Conservation (phyloP, 129 eudicot species). For the Artemisia argyi region DNA sequence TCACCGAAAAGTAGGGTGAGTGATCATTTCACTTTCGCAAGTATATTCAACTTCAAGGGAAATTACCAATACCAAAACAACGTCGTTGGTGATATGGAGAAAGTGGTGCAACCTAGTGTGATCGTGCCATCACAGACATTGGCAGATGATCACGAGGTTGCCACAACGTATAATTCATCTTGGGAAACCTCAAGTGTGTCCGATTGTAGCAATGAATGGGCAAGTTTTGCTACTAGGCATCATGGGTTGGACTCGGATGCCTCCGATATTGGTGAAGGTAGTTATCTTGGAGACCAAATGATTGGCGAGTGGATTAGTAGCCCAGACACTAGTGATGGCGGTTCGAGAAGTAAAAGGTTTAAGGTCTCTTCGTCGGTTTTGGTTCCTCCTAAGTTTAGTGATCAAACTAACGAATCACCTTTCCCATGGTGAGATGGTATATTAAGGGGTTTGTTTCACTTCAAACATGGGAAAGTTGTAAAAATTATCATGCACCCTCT, state of each 20-base stretch:
- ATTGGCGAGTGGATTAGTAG: slow-evolving; percentile 69
- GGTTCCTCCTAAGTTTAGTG: slow-evolving; percentile 72
- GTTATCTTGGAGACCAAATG: slow-evolving; percentile 43
- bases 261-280: slow-evolving; percentile 55
- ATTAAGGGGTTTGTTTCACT: slow-evolving; percentile 15
- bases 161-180: slow-evolving; percentile 36
- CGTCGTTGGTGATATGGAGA: slow-evolving; percentile 44
- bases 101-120: slow-evolving; percentile 75
- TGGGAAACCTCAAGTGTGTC: slow-evolving; percentile 66
- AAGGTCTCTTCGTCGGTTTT: slow-evolving; percentile 73
- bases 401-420: slow-evolving; percentile 36
- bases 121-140: slow-evolving; percentile 58
- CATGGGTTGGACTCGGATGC: slow-evolving; percentile 59
- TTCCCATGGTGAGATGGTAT: slow-evolving; percentile 31
- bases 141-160: slow-evolving; percentile 34
- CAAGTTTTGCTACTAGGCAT: slow-evolving; percentile 34
- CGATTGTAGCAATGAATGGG: slow-evolving; percentile 58
- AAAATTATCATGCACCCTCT: slow-evolving; percentile 24
- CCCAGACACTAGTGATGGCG: slow-evolving; percentile 50
- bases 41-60: slow-evolving; percentile 62
- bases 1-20: slow-evolving; percentile 64
- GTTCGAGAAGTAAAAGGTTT: slow-evolving; percentile 71
- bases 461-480: slow-evolving; percentile 24
- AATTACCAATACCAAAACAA: slow-evolving; percentile 35
- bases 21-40: slow-evolving; percentile 83